Conservation (phyloP, 2,329 filamentous ascomycete genomes). For the Venturia effusa region DNA sequence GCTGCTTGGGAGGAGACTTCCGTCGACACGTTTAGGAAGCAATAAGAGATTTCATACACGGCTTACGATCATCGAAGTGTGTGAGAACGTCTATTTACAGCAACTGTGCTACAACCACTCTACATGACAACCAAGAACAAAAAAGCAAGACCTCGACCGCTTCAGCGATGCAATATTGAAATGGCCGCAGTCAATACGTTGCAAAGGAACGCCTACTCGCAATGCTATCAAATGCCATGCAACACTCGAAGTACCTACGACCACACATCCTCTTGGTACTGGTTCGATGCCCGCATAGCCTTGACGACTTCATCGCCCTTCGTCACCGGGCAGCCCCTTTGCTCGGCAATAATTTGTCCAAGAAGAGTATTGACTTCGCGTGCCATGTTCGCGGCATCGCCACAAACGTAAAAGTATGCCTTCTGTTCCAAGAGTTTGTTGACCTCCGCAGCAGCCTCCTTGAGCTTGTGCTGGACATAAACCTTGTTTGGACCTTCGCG, state of each 20-base stretch:
- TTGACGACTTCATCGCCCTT: constrained; percentile 97
- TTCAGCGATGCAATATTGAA: background rate
- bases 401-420: constrained; percentile 96
- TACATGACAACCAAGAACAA: background rate
- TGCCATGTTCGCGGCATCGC: constrained; percentile 95
- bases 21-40: background rate
- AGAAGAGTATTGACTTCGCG: constrained; percentile 85
- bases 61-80: background rate
- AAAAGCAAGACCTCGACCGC: background rate
- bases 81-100: background rate
- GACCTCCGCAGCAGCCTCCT: constrained; percentile 72
- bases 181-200: background rate
- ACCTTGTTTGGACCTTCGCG: constrained; percentile 79
- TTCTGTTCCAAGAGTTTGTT: constrained; percentile 77
- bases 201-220: background rate
- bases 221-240: background rate
- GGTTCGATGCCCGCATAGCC: constrained; percentile 86
- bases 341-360: constrained; percentile 72
- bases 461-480: constrained; percentile 89
- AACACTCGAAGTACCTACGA: constrained; percentile 31
- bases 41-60: background rate
- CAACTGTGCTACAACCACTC: background rate
- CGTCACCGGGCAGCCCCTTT: constrained; percentile 68
- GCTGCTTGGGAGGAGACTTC: background rate
- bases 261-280: constrained; percentile 82